Evolutionary conservation across 2,329 filamentous ascomycete species (phyloP), one percentile per base, ranked within the genome.

Genomic region (Alternaria novae-zelandiae): DNA sequence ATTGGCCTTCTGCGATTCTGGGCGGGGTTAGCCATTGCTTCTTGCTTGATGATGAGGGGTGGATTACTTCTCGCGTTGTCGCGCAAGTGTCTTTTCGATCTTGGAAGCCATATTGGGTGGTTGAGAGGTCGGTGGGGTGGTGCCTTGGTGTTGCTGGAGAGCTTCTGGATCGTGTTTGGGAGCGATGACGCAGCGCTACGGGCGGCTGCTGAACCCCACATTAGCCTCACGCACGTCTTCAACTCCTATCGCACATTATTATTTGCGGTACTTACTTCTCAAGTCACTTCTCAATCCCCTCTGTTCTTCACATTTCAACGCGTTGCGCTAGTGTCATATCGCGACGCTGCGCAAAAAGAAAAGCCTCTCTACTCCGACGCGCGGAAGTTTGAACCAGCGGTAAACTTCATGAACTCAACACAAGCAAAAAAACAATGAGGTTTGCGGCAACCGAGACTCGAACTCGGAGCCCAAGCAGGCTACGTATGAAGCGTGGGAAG

Each of bases 1-100:
- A 97, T 79, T 96, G 91, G 75, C 94, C 95, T 81, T 96, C 93
- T 70, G 89, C 86, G 81, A 97, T 97, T 81, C 93, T 92, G 73
- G 36, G 43, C 45, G 58, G 41, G 65, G 74, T 72, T 62, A 73
- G 71, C 46, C 1, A 6, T 30, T 23, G 25, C 46, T 8, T 12
- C n/a, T 51, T 15, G 30, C n/a, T 32, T 5, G 6, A 3, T n/a
- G 2, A 36, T 26, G 6, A n/a, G 20, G 23, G 3, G 2, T 12
- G 9, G 1, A 3, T 43, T 83, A 91, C 90, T 89, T 95, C 81
- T 91, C 86, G 83, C 95, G 92, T 79, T 97, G 90, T 59, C 90
- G 86, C 65, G 88, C 87, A 72, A 92, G 89, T 47, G 90, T 91
- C 81, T 91, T 91, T 65, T 91, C 88, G 60, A 92, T 90, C 72